phyloP scores from a whole-genome alignment of 78 protist species.

The Dictyostelium citrinum region DNA sequence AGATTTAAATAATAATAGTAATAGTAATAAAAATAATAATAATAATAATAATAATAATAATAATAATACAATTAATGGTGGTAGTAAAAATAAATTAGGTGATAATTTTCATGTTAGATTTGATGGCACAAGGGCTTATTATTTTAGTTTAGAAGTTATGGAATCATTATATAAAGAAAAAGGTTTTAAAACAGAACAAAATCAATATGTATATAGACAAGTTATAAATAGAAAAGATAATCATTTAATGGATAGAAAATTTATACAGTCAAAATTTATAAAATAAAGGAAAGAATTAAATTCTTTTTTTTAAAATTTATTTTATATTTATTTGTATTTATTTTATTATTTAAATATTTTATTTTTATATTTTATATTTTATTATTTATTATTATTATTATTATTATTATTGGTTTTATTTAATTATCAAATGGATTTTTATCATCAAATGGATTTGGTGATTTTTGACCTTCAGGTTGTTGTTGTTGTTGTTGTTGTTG shows the following conservation, averaged over 20 bases:
- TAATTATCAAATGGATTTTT: slow-evolving; percentile 36
- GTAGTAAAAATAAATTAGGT: slow-evolving; percentile 24
- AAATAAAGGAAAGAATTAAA: not conserved
- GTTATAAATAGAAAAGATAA: slow-evolving; percentile 73
- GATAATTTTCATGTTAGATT: slow-evolving; percentile 78
- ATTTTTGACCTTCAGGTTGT: not conserved
- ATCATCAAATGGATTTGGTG: slow-evolving; percentile 55
- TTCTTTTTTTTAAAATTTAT: not conserved
- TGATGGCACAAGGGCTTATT: slow-evolving; percentile 89
- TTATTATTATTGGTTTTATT: too few relatives aligned
- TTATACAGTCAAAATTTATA: slow-evolving; percentile 75
- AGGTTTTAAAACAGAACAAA: slow-evolving; percentile 46
- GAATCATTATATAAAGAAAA: slow-evolving; percentile 12
- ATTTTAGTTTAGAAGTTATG: slow-evolving; percentile 55
- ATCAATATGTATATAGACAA: slow-evolving; percentile 32
- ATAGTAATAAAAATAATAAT: not conserved
- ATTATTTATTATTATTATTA: not conserved
- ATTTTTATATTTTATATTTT: not conserved
- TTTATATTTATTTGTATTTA: not conserved
- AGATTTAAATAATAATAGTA: not conserved
- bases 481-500: slow-evolving; percentile 6
- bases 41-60: not conserved
- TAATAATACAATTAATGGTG: not conserved
- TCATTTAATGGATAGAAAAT: slow-evolving; percentile 64
- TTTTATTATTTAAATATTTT: not conserved